Evolutionary conservation across 2,329 filamentous ascomycete species (phyloP).

Genomic region (Pyricularia sp.): DNA sequence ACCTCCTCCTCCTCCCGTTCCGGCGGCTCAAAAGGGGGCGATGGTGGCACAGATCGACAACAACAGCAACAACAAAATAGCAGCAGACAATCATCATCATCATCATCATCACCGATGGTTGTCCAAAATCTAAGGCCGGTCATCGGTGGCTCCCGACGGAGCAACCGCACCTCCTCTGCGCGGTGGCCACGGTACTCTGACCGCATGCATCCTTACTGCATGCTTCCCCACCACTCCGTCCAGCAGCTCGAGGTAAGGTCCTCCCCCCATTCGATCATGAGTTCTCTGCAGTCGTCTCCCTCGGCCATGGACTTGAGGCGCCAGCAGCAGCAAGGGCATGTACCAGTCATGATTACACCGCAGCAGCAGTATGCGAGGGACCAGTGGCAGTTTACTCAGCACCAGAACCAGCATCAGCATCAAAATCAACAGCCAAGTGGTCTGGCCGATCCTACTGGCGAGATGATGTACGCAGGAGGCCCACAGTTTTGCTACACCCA

Average conservation of each 20-base stretch:
- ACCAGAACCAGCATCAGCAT: background rate
- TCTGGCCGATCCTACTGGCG: background rate
- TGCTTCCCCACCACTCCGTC: background rate
- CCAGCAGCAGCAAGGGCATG: background rate
- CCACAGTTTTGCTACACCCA: background rate
- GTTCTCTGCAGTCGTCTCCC: background rate
- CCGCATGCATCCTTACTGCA: background rate
- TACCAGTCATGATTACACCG: background rate
- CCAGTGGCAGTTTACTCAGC: background rate
- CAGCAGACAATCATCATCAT: background rate
- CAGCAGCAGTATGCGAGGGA: background rate
- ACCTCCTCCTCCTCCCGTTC: background rate
- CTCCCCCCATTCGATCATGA: background rate
- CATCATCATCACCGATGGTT: background rate
- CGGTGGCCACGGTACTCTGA: background rate
- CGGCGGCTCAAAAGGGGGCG: too few species aligned
- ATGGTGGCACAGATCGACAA: background rate
- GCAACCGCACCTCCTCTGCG: background rate
- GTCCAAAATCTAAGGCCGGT: background rate
- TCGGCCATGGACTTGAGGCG: background rate
- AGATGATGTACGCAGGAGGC: background rate
- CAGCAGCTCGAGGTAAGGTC: background rate
- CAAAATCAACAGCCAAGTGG: background rate
- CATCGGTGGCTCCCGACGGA: background rate
- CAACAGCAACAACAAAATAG: background rate